These are phyloP conservation scores for Picea mariana DNA, from an alignment of 83 land plant genomes.

Conservation along the genomic window DNA sequence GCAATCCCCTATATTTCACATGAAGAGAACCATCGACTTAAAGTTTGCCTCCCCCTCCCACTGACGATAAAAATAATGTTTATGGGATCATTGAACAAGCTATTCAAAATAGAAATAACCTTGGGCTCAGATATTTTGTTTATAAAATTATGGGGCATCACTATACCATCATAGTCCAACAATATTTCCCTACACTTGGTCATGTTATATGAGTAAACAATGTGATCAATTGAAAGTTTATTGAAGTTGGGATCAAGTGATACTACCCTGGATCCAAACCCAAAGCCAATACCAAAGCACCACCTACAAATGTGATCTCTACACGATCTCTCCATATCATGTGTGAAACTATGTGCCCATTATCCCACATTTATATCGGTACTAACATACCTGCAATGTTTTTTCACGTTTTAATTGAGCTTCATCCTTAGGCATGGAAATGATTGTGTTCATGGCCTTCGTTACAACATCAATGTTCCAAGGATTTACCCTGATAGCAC, in stretches of 20 bases:
- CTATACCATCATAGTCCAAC: constrained; percentile 80
- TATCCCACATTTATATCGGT: constrained; percentile 71
- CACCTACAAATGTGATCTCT: constrained; percentile 48
- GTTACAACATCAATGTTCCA: constrained; percentile 76
- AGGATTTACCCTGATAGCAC: constrained; percentile 75
- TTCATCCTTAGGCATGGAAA: constrained; percentile 42
- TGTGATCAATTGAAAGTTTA: constrained; percentile 47
- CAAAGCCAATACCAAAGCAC: constrained; percentile 72
- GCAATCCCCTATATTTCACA: constrained; percentile 63
- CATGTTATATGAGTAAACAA: constrained; percentile 51
- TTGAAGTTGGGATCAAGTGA: constrained; percentile 62
- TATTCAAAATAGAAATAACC: constrained; percentile 50
- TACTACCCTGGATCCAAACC: constrained; percentile 58
- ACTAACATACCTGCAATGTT: constrained; percentile 70
- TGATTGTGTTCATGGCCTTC: constrained; percentile 50
- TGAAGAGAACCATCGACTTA: constrained; percentile 59
- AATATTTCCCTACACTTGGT: constrained; percentile 64
- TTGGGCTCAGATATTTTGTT: constrained; percentile 49
- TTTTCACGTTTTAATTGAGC: constrained; percentile 70
- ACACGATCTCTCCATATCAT: constrained; percentile 70
- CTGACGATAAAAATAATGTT: constrained; percentile 77
- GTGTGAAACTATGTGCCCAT: constrained; percentile 70
- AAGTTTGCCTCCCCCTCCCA: constrained; percentile 56
- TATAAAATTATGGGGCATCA: constrained; percentile 58
- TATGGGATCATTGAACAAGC: constrained; percentile 60